phyloP scores from a whole-genome alignment of 2,329 filamentous ascomycete species.

The Cercospora beticola region DNA sequence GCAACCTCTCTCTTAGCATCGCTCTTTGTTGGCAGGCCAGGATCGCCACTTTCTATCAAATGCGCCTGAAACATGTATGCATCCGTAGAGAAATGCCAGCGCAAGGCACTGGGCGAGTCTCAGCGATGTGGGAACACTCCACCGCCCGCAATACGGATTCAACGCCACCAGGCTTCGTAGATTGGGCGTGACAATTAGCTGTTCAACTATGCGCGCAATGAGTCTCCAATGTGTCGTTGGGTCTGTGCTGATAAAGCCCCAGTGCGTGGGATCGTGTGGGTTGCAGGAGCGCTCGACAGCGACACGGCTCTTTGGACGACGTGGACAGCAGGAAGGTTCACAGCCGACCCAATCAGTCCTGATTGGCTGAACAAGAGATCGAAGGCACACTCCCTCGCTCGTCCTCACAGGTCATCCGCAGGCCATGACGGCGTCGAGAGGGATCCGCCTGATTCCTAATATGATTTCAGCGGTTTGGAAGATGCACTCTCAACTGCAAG shows the following conservation, averaged over 20 bases:
- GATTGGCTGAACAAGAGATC: slow-evolving; percentile 4
- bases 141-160: not conserved
- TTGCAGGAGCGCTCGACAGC: not conserved
- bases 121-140: not conserved
- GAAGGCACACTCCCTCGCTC: not conserved
- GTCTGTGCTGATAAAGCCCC: not conserved
- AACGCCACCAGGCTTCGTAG: not conserved
- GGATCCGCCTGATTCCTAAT: not conserved
- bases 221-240: not conserved
- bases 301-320: slow-evolving; percentile 5
- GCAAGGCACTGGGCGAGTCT: slow-evolving; percentile 4
- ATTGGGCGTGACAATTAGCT: not conserved
- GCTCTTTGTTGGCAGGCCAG: not conserved
- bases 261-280: not conserved
- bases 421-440: not conserved
- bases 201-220: not conserved
- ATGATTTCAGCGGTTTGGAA: no score
- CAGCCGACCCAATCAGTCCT: not conserved
- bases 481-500: not conserved
- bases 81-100: slow-evolving; percentile 6
- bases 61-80: slow-evolving; percentile 21
- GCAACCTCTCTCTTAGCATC: not conserved
- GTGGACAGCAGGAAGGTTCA: not conserved
- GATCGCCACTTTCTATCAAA: not conserved
- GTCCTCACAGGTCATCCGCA: not conserved